A percentile compares a stretch with the other conserved stretches of the same genome.
Evolutionary conservation across 2,329 filamentous ascomycete genomes (phyloP).

Genomic region (Pezicula radicicola): DNA sequence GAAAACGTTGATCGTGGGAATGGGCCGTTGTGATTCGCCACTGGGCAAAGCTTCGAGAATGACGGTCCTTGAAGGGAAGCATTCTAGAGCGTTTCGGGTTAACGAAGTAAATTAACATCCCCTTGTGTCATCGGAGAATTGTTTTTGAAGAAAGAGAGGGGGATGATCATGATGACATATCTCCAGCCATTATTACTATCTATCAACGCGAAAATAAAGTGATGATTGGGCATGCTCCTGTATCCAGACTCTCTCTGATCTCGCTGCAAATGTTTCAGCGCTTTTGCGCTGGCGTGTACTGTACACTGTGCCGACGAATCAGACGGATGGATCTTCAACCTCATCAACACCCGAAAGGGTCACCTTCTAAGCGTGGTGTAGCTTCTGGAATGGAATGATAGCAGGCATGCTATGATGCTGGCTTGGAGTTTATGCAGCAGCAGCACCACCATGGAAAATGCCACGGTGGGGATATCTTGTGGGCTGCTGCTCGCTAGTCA

Average conservation of each 20-base stretch:
- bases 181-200: background rate
- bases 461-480: constrained; percentile 6
- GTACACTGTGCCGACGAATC: too few species aligned
- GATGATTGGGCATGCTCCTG: background rate
- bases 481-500: too few species aligned
- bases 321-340: background rate
- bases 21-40: background rate
- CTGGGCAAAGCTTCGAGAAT: background rate
- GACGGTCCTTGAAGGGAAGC: background rate
- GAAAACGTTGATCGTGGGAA: background rate
- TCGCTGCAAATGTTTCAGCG: too few species aligned
- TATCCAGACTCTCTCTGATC: too few species aligned
- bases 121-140: background rate
- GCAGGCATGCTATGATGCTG: constrained; percentile 5
- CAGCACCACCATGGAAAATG: constrained; percentile 1
- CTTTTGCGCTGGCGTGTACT: too few species aligned
- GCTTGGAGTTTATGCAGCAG: background rate
- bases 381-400: constrained; percentile 4
- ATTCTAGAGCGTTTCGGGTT: constrained; percentile 1
- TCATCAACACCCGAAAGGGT: constrained; percentile 5
- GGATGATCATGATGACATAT: background rate
- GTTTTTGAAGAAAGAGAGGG: background rate
- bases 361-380: constrained; percentile 16
- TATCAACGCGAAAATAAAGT: background rate
- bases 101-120: background rate